Evolutionary conservation across 805 yeast genomes (phyloP).

Genomic region (Alloascoidea africana): DNA sequence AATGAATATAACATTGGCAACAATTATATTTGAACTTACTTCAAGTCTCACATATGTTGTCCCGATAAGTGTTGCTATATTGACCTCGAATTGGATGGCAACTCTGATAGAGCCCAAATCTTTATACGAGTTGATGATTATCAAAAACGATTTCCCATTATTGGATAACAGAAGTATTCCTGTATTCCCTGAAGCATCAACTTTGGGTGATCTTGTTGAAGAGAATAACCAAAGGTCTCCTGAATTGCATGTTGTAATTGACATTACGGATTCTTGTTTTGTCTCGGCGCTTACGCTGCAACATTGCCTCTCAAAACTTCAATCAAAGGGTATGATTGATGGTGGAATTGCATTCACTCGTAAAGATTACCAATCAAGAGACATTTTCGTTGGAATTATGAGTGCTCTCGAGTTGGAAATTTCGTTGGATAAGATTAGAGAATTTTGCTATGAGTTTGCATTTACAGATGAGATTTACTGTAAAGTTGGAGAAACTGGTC

Average conservation of each 20-base stretch:
- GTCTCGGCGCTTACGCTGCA: constrained; percentile 20
- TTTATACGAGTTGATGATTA: constrained; percentile 31
- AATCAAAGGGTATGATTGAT: constrained; percentile 27
- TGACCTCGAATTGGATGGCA: constrained; percentile 44
- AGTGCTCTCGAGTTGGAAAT: constrained; percentile 36
- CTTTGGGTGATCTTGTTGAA: constrained; percentile 25
- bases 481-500: neutral
- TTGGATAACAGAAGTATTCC: constrained; percentile 26
- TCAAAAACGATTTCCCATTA: constrained; percentile 36
- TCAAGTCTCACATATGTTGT: constrained; percentile 40
- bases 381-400: constrained; percentile 27
- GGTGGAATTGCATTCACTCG: constrained; percentile 36
- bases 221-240: constrained; percentile 9
- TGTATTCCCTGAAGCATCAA: constrained; percentile 15
- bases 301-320: constrained; percentile 21
- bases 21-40: constrained; percentile 37
- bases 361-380: constrained; percentile 8
- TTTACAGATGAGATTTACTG: neutral
- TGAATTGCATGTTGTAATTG: constrained; percentile 16
- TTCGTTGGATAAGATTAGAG: constrained; percentile 29
- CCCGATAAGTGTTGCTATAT: constrained; percentile 39
- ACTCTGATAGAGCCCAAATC: constrained; percentile 33
- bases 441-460: constrained; percentile 4
- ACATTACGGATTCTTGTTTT: constrained; percentile 21
- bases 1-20: constrained; percentile 37